A percentile compares a stretch with the other conserved stretches of the same genome.
These are phyloP conservation scores for Fistulinella cinereoalba DNA, from an alignment of 1,284 basidiomycete species.

Conservation along the genomic window DNA sequence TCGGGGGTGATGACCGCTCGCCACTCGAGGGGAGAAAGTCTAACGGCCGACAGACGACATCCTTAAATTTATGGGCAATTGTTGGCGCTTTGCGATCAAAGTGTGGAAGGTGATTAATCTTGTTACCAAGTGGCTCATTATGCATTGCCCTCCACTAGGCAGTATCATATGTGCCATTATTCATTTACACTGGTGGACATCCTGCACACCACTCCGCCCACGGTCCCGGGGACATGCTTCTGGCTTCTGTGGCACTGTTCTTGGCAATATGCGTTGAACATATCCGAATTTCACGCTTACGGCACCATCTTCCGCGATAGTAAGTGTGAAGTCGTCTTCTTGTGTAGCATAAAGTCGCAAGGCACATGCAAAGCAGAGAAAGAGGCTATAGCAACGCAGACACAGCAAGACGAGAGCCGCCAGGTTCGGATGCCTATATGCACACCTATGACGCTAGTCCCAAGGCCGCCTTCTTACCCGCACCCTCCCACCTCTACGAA, in stretches of 20 bases:
- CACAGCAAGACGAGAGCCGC: not conserved
- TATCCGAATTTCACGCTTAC: not conserved
- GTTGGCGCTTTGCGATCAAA: constrained; percentile 13
- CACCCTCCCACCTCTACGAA: constrained; percentile 38
- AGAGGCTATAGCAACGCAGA: not conserved
- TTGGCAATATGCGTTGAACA: not conserved
- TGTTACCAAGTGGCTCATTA: constrained; percentile 21
- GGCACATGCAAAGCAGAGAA: not conserved
- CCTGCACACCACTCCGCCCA: constrained; percentile 5
- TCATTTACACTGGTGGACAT: constrained; percentile 3
- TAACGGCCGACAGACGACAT: not conserved
- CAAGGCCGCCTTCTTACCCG: constrained; percentile 42
- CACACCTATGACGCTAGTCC: constrained; percentile 13
- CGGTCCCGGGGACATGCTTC: not conserved
- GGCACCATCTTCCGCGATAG: not conserved
- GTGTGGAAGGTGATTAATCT: constrained; percentile 8
- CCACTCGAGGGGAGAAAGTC: constrained; percentile 2
- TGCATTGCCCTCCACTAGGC: not conserved
- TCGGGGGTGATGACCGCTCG: constrained; percentile 3
- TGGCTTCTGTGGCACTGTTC: not conserved
- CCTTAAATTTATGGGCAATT: too few species aligned
- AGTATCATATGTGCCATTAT: constrained; percentile 17
- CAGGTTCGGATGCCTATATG: not conserved
- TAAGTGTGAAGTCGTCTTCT: not conserved
- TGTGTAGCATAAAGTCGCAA: constrained; percentile 1